phyloP scores from a whole-genome alignment of 2,329 filamentous ascomycete species.

The Nigrospora sphaerica region DNA sequence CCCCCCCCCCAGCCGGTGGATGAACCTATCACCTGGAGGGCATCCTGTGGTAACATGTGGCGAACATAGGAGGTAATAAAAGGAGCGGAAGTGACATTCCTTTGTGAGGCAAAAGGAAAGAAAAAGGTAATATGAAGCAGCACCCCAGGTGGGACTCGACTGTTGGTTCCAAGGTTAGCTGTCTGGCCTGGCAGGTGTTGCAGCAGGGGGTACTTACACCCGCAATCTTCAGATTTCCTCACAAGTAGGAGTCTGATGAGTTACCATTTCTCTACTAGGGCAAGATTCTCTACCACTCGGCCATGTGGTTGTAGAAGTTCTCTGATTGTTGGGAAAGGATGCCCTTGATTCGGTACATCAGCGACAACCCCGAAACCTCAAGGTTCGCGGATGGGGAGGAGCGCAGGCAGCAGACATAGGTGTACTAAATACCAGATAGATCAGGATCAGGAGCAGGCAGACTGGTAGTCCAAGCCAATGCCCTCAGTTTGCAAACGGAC shows the following conservation, averaged over 20 bases:
- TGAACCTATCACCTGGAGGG: too few relatives aligned
- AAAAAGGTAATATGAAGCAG: neutral
- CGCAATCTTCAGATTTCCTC: conserved; percentile 1
- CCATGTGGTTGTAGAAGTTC: neutral
- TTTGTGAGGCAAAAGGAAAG: neutral
- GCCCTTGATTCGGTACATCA: neutral
- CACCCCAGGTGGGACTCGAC: conserved; percentile 2
- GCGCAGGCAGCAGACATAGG: neutral
- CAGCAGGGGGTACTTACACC: neutral
- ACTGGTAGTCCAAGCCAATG: too few relatives aligned
- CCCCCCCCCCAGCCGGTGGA: too few relatives aligned
- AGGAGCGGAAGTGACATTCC: too few relatives aligned
- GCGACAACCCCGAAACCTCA: neutral
- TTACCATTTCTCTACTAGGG: conserved; percentile 4
- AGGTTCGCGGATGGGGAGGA: neutral
- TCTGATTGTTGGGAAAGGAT: neutral
- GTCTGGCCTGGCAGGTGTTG: neutral
- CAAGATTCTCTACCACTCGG: neutral
- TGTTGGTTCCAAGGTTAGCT: neutral
- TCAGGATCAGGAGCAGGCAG: too few relatives aligned
- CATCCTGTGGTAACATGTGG: too few relatives aligned
- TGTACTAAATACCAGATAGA: neutral
- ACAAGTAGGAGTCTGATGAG: conserved; percentile 1
- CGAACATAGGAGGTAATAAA: too few relatives aligned
- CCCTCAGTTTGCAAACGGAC: too few relatives aligned